A percentile compares a stretch with the other conserved stretches of the same genome.
phyloP scores from a whole-genome alignment of 495 filamentous ascomycete genomes.

The Talaromyces trachyspermus region DNA sequence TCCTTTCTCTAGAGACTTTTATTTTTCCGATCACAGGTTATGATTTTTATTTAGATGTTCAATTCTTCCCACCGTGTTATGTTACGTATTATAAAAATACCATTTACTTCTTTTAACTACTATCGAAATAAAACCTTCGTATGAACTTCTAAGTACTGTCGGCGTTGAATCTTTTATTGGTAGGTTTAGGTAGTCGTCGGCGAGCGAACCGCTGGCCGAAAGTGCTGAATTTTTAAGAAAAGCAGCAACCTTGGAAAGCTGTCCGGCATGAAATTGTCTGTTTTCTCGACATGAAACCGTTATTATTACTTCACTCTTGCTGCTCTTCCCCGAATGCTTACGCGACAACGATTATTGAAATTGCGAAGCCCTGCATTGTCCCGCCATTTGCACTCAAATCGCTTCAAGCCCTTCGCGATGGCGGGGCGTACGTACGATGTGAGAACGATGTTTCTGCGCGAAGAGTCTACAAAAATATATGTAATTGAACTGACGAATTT shows the following conservation, averaged over 20 bases:
- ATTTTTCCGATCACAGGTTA: no score
- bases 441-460: neutral
- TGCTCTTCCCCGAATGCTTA: neutral
- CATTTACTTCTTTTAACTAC: neutral
- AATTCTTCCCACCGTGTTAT: neutral
- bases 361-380: neutral
- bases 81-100: neutral
- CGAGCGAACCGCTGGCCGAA: no score
- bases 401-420: constrained; percentile 6
- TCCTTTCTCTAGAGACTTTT: neutral
- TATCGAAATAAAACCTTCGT: neutral
- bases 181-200: no score
- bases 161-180: no score
- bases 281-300: no score
- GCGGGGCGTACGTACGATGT: constrained; percentile 8
- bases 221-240: no score
- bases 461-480: constrained; percentile 7
- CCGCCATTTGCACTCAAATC: constrained; percentile 1
- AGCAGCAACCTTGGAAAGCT: no score
- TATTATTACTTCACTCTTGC: neutral
- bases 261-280: no score
- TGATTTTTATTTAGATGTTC: neutral
- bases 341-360: neutral
- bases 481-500: no score
- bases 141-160: no score